Base-by-base conservation (phyloP, 179 eudicot genomes). In the Heliamphora pulchella region DNA sequence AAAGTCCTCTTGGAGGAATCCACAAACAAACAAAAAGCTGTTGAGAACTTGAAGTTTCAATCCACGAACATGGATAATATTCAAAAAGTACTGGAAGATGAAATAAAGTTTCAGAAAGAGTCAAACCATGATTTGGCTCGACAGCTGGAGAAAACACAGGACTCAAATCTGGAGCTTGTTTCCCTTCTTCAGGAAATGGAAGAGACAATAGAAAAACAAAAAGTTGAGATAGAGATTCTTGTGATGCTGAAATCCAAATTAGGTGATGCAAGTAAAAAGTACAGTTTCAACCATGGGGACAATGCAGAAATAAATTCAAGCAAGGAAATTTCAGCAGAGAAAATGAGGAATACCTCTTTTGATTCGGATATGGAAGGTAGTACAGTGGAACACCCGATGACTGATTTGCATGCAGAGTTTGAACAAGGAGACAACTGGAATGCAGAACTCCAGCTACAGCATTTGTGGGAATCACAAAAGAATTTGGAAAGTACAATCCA, bases 161-260 rank as follows among this genome's bases (percentile, higher is more conserved):
- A 91, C 80, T 91, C 96, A 59, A 91, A 91, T 73, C 76, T 90
- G 77, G 93, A 91, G 84, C 88, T 91, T 82, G 81, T 91, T 66
- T 84, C 92, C 81, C 83, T 91, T 72, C 87, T 91, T 77, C 92
- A 90, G 83, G 96, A 91, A 86, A 87, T 91, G 78, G 96, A 91
- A 83, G 91, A 86, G 44, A 91, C 90, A 44, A 78, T 89, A 58
- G 96, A 91, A 78, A 81, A 88, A 61, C 96, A 91, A 85, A 89
- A 87, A 73, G 57, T 70, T 69, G 93, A 91, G 85, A 90, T 91
- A 68, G 88, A 86, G 68, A 85, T 71, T 71, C 91, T 89, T 65
- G 82, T 86, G 65, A 75, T 80, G 69, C 76, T 53, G 9, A 41
- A 76, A 20, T 66, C 59, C 7, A 68, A 75, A 59, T 75, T 48